A percentile compares a stretch with the other conserved stretches of the same genome.
Evolutionary conservation across 1,139 yeast genomes (phyloP).

Genomic region (Geotrichum histeridarum): DNA sequence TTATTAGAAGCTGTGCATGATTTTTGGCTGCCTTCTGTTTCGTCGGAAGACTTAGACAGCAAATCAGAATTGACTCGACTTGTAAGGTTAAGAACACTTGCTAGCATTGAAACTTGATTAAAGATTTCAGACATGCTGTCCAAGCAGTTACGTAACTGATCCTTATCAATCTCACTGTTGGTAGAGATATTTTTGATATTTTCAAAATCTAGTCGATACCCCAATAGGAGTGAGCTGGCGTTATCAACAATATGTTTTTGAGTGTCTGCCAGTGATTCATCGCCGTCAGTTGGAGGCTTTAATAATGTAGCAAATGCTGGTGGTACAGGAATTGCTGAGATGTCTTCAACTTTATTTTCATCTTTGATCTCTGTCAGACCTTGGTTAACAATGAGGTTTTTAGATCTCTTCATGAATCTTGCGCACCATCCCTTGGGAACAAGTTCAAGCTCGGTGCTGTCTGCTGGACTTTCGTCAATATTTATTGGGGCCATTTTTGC

Average conservation of each 20-base stretch:
- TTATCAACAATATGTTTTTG: slow-evolving; percentile 12
- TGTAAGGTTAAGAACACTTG: slow-evolving; percentile 16
- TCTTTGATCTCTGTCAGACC: slow-evolving; percentile 13
- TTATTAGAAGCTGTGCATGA: too few species aligned
- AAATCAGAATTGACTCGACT: slow-evolving; percentile 4
- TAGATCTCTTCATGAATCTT: slow-evolving; percentile 19
- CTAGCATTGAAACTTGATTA: slow-evolving; percentile 9
- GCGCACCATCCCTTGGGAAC: slow-evolving; percentile 22
- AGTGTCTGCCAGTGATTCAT: slow-evolving; percentile 13
- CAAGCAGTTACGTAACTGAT: neutral
- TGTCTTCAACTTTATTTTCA: neutral
- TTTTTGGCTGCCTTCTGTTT: too few species aligned
- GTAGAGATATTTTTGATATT: neutral
- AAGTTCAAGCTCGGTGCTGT: slow-evolving; percentile 7
- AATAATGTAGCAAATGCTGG: slow-evolving; percentile 11
- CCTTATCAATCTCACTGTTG: neutral
- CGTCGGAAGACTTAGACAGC: neutral
- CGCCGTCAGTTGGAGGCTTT: slow-evolving; percentile 9
- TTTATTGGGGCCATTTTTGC: slow-evolving; percentile 15
- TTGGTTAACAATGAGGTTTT: slow-evolving; percentile 13
- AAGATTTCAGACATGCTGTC: neutral
- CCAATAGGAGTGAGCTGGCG: slow-evolving; percentile 13
- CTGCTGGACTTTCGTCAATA: neutral
- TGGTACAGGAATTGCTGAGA: neutral
- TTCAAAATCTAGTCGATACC: slow-evolving; percentile 11